Base-by-base conservation (phyloP, 148 eudicot species). In the Limonium bicolor region DNA sequence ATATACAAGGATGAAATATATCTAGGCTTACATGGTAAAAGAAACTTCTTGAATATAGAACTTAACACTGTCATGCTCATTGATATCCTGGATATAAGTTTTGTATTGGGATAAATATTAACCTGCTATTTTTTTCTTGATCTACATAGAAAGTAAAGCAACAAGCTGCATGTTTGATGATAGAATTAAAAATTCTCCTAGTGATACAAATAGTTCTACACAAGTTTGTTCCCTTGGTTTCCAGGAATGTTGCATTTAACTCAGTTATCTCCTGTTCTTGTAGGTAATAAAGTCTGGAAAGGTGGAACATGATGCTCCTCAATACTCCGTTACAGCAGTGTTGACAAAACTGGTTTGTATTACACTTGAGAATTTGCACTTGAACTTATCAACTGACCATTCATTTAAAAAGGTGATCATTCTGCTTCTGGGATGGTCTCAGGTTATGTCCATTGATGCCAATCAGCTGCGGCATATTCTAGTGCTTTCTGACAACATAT, bases 281-380 rank as follows among this genome's bases (percentile, higher is more conserved):
- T 32, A 88, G 95, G 93, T 88, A 59, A 66, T 67, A 57, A 80
- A 76, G 62, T 75, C 77, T 13, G 97, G 84, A 29, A 84, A 71
- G 54, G 69, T 77, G 50, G 82, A 75, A 54, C 66, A 52, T 53
- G 84, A 77, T 58, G 66, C 68, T 57, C 94, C 97, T 50, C 86
- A 83, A 46, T 88, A 80, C 69, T 77, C 82, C 6, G 51, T 84
- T 54, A 54, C 67, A 3, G 54, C 63, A 23, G 77, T 80, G 68
- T 46, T 75, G 46, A 53, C 54, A 18, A 51, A 59, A 50, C 48
- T 84, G 94, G 96, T 88, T 48, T 34, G 83, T 69, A 46, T 27
- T 49, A 5, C 20, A 18, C 49, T 58, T 44, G n/a, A n/a, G n/a
- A n/a, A n/a, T n/a, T 16, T 43, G 39, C 44, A 18, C 39, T 22